Evolutionary conservation across 2,329 filamentous ascomycete genomes (phyloP), one percentile per base, ranked within the genome.

Genomic region (Ascochyta koolunga): DNA sequence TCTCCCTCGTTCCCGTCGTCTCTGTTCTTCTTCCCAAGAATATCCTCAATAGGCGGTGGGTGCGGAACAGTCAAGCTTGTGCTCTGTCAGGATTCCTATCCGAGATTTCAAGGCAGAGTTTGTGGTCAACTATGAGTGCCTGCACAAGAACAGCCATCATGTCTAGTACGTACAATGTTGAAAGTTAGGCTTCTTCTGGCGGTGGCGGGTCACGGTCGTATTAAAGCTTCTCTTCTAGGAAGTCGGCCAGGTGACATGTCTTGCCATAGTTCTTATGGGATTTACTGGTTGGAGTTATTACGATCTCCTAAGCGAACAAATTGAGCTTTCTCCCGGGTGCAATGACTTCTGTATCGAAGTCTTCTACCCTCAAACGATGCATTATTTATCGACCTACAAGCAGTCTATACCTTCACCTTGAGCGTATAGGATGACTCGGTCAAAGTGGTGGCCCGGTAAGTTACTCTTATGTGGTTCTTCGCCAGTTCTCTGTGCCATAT

Each of bases 331-430:
- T 40, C 18, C 36, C 19, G 21, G 18, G 4, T n/a, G 21, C 29
- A 11, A 16, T 24, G 1, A 13, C 16, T 15, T 27, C n/a, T 18
- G 27, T 18, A 6, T 54, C 37, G 13, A 15, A 24, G 10, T 41
- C 41, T 38, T 11, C 24, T 18, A n/a, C 27, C 3, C 3, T 15
- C 8, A 49, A 6, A 19, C 22, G 15, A 67, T 66, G 22, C 60
- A 64, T 15, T 64, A 62, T 38, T 47, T 61, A 31, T 66, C 62
- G 9, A 65, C 51, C 62, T 62, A 67, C 5, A 66, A 18, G 19
- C 33, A 50, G 0, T 32, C 35, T 13, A 64, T 55, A 0, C 40
- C 37, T 2, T 40, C 9, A 24, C 24, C 43, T 25, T 62, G 58
- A 6, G 60, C 64, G 36, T 59, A 61, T 8, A 40, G 35, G 6